A percentile compares a stretch with the other conserved stretches of the same genome.
phyloP scores from a whole-genome alignment of 805 yeast genomes.

The Ogataea siamensis region DNA sequence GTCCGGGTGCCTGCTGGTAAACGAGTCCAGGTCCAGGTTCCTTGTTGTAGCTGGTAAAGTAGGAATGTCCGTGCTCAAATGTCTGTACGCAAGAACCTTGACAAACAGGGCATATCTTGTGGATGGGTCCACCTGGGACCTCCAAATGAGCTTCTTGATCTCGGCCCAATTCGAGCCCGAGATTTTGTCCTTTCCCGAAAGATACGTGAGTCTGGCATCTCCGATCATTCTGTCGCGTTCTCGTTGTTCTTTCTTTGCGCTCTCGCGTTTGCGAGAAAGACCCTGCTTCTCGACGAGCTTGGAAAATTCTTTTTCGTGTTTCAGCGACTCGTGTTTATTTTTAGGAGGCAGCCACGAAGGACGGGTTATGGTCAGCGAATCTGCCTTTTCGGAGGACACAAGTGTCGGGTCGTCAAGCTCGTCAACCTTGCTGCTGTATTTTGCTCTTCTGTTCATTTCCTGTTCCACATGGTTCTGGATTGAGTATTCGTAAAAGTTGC shows the following conservation, averaged over 20 bases:
- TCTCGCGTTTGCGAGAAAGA: constrained; percentile 30
- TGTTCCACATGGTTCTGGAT: constrained; percentile 35
- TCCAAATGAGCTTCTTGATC: constrained; percentile 35
- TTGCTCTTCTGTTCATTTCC: constrained; percentile 38
- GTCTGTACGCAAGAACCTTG: constrained; percentile 13
- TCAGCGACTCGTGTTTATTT: constrained; percentile 45
- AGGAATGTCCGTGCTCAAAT: constrained; percentile 11
- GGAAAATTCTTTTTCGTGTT: constrained; percentile 57
- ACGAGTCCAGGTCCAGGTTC: constrained; percentile 19
- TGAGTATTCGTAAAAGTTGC: constrained; percentile 41
- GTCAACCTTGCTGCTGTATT: constrained; percentile 32
- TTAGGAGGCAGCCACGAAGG: constrained; percentile 77
- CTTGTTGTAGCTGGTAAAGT: constrained; percentile 6
- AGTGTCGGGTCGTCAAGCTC: constrained; percentile 59
- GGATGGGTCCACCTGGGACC: constrained; percentile 25
- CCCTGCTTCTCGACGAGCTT: constrained; percentile 36
- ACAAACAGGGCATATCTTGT: constrained; percentile 22
- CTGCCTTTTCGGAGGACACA: constrained; percentile 60
- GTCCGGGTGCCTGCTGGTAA: constrained; percentile 19
- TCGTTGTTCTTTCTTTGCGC: constrained; percentile 34
- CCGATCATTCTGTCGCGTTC: constrained; percentile 32
- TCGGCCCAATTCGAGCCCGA: constrained; percentile 33
- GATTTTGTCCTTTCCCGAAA: constrained; percentile 27
- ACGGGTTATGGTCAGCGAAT: constrained; percentile 55
- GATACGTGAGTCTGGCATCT: constrained; percentile 33